Evolutionary conservation across 2,329 filamentous ascomycete genomes (phyloP).

Genomic region (Paraconiothyrium sp.): DNA sequence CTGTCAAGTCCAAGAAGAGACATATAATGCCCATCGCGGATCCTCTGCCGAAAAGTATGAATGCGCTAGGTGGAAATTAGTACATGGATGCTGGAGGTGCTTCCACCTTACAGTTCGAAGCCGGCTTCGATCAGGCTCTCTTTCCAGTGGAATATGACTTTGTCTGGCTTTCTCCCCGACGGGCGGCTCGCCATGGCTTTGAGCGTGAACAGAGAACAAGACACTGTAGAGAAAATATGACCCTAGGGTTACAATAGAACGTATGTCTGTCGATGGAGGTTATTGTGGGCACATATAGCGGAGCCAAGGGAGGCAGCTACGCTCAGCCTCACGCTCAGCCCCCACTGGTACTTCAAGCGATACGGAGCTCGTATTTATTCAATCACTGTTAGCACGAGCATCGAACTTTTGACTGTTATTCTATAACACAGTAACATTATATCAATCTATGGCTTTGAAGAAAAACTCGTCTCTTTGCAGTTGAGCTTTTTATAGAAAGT

Average conservation of each 20-base stretch:
- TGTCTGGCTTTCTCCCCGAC: neutral
- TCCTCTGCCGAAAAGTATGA: neutral
- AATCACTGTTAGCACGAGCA: too few relatives aligned
- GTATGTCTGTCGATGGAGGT: too few relatives aligned
- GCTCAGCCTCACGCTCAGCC: constrained; percentile 10
- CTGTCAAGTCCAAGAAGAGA: neutral
- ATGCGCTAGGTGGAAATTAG: neutral
- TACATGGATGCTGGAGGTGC: neutral
- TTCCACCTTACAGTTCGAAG: neutral
- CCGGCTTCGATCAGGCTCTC: neutral
- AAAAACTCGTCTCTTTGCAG: too few relatives aligned
- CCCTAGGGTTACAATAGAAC: too few relatives aligned
- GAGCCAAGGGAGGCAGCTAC: too few relatives aligned
- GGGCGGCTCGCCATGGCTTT: neutral
- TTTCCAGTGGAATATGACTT: neutral
- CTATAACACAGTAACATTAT: too few relatives aligned
- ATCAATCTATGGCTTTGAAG: too few relatives aligned
- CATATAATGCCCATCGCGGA: neutral
- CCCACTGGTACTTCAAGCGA: neutral
- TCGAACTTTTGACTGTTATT: too few relatives aligned
- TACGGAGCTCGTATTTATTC: too few relatives aligned
- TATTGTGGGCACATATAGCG: neutral
- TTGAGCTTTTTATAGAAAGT: too few relatives aligned
- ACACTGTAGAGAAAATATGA: neutral
- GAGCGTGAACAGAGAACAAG: neutral